A percentile compares a stretch with the other conserved stretches of the same genome.
Evolutionary conservation across 495 filamentous ascomycete genomes (phyloP).

Genomic region (Neurospora tetrasperma): DNA sequence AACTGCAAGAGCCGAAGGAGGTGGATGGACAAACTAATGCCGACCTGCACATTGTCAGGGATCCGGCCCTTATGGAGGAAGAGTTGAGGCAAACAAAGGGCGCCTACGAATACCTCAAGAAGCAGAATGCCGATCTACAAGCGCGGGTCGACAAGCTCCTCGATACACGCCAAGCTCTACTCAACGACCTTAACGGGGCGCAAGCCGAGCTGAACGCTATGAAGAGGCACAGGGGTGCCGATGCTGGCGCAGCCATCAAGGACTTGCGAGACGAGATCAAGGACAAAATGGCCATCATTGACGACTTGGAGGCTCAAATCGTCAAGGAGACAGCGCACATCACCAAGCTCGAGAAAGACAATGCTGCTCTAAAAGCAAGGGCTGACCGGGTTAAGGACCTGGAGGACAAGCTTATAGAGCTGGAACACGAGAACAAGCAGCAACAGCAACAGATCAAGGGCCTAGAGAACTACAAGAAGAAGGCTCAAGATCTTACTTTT

Average conservation of each 20-base stretch:
- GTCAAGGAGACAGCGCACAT: conserved; percentile 25
- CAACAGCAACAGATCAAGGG: conserved; percentile 72
- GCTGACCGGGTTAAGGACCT: conserved; percentile 34
- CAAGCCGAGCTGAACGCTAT: conserved; percentile 23
- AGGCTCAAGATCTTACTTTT: conserved; percentile 49
- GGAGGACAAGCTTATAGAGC: conserved; percentile 48
- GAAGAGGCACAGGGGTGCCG: conserved; percentile 19
- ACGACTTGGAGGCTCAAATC: conserved; percentile 25
- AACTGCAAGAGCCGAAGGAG: not conserved
- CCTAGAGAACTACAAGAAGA: conserved; percentile 63
- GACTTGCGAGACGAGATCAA: conserved; percentile 33
- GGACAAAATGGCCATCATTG: conserved; percentile 27
- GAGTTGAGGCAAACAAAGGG: conserved; percentile 21
- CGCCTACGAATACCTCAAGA: conserved; percentile 19
- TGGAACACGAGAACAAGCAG: conserved; percentile 63
- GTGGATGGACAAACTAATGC: conserved; percentile 4
- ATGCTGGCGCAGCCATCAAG: conserved; percentile 18
- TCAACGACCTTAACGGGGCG: conserved; percentile 16
- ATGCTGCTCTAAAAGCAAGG: conserved; percentile 32
- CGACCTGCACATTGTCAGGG: conserved; percentile 10
- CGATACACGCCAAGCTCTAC: conserved; percentile 18
- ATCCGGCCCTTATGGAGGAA: conserved; percentile 25
- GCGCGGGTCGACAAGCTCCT: conserved; percentile 25
- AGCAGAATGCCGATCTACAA: conserved; percentile 25
- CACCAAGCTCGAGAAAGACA: conserved; percentile 32